Evolutionary conservation across 2,329 filamentous ascomycete species (phyloP).

Genomic region (Alternaria sp.): DNA sequence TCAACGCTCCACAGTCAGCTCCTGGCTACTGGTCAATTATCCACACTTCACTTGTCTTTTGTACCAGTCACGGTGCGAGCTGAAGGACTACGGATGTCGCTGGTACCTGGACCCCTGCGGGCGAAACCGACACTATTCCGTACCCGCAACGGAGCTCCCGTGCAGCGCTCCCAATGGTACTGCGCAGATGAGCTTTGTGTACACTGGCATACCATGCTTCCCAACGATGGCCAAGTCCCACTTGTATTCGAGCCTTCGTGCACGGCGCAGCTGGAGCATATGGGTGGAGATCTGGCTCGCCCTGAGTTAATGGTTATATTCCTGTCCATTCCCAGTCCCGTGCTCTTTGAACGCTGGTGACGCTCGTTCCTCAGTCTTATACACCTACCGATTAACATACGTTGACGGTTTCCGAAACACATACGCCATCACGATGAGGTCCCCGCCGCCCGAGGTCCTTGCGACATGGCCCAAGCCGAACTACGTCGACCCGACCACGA

Average conservation of each 20-base stretch:
- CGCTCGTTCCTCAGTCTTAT: slow-evolving; percentile 36
- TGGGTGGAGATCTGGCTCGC: slow-evolving; percentile 26
- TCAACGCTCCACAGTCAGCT: slow-evolving; percentile 30
- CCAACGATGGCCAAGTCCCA: slow-evolving; percentile 38
- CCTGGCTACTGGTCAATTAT: slow-evolving; percentile 27
- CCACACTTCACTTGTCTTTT: slow-evolving; percentile 24
- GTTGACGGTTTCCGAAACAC: slow-evolving; percentile 24
- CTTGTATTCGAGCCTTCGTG: slow-evolving; percentile 23
- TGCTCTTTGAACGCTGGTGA: slow-evolving; percentile 38
- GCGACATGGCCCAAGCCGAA: slow-evolving; percentile 55
- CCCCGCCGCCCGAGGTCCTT: slow-evolving; percentile 46
- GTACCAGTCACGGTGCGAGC: slow-evolving; percentile 36
- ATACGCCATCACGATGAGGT: slow-evolving; percentile 40
- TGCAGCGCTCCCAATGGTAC: slow-evolving; percentile 38
- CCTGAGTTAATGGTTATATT: slow-evolving; percentile 33
- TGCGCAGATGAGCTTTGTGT: slow-evolving; percentile 26
- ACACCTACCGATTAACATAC: slow-evolving; percentile 31
- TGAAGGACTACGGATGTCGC: slow-evolving; percentile 27
- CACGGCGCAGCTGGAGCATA: slow-evolving; percentile 36
- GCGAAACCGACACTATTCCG: slow-evolving; percentile 39
- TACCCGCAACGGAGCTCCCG: slow-evolving; percentile 38
- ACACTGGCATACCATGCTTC: slow-evolving; percentile 27
- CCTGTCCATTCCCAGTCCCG: slow-evolving; percentile 37
- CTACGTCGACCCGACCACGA: slow-evolving; percentile 54
- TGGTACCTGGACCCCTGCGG: slow-evolving; percentile 35